phyloP scores from a whole-genome alignment of 2,329 filamentous ascomycete genomes.

The Bipolaris oryzae region DNA sequence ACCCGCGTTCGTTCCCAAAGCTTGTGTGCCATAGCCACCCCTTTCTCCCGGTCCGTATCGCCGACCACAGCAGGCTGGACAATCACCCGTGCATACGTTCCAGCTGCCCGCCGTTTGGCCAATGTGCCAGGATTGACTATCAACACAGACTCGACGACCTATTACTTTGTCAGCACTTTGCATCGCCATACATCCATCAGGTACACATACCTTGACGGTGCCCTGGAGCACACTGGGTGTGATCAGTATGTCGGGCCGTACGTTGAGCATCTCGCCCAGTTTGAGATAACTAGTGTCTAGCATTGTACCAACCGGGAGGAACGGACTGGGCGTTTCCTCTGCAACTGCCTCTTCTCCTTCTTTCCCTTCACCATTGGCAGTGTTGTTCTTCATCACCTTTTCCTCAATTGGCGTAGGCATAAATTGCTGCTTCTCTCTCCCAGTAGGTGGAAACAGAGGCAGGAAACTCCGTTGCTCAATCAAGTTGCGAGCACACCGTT shows the following conservation, averaged over 20 bases:
- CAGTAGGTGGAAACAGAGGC: constrained; percentile 82
- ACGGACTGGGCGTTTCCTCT: constrained; percentile 55
- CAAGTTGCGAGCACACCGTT: constrained; percentile 75
- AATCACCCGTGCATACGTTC: constrained; percentile 82
- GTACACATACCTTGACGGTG: constrained; percentile 75
- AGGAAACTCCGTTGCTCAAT: constrained; percentile 92
- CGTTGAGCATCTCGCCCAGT: constrained; percentile 87
- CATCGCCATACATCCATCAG: not conserved
- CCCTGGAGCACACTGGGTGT: constrained; percentile 81
- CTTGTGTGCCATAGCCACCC: constrained; percentile 68
- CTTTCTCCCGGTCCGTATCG: constrained; percentile 62
- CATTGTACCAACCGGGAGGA: constrained; percentile 67
- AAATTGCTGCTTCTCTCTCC: constrained; percentile 71
- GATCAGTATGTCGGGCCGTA: constrained; percentile 82
- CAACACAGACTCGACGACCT: constrained; percentile 90
- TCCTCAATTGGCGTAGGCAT: constrained; percentile 42
- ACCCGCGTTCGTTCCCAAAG: constrained; percentile 84
- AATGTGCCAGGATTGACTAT: constrained; percentile 89
- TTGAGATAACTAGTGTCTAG: constrained; percentile 85
- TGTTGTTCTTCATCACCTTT: constrained; percentile 62
- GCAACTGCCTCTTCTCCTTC: constrained; percentile 50
- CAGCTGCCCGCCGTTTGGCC: constrained; percentile 81
- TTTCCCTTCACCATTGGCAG: constrained; percentile 29
- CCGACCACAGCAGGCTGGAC: constrained; percentile 69
- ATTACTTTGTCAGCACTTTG: constrained; percentile 3